Base-by-base conservation (phyloP, 108 stramenopile species). In the Discostella stelligeroides region DNA sequence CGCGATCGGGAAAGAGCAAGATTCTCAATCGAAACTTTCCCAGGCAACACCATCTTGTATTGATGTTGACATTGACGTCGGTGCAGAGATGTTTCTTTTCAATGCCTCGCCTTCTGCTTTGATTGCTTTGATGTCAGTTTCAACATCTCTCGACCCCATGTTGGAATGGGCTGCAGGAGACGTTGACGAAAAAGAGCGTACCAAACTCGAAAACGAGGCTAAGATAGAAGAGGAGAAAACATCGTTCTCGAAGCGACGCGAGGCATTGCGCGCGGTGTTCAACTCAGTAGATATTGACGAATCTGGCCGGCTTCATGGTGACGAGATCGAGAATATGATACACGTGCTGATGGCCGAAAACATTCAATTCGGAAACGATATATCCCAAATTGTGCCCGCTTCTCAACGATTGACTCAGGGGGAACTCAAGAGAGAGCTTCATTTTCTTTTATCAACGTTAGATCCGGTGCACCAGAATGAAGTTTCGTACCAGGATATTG, bases 51-150 rank as follows among this genome's bases (percentile, higher is more conserved):
- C 53, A 43, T 21, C 34, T 5, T 34, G 34, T 6, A 34, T 24
- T 7, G 38, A 9, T 10, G 24, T 72, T 13, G 47, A 53, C 50
- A 18, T 74, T 46, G 39, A 66, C 21, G 14, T 59, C 25, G 60
- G 74, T 14, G 53, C 57, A 7, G 61, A 61, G 34, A 20, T 8
- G 0, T 54, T 67, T 24, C n/a, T 41, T 21, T 41, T 75, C 1
- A 75, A 75, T 56, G 45, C 51, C 18, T 61, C 63, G 13, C 74
- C 74, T 43, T 75, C 74, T 15, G 66, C 57, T 14, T 68, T 65
- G 57, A 21, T 23, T 58, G 55, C 67, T 57, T 34, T 58, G 29
- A 18, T 30, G 43, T 39, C 56, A 34, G 10, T 27, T 30, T 48
- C 21, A 0, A 55, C 50, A 38, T 27, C 57, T 6, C 1, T 72